Conservation (phyloP, 331 rosid genomes). For the Acacia pycnantha region DNA sequence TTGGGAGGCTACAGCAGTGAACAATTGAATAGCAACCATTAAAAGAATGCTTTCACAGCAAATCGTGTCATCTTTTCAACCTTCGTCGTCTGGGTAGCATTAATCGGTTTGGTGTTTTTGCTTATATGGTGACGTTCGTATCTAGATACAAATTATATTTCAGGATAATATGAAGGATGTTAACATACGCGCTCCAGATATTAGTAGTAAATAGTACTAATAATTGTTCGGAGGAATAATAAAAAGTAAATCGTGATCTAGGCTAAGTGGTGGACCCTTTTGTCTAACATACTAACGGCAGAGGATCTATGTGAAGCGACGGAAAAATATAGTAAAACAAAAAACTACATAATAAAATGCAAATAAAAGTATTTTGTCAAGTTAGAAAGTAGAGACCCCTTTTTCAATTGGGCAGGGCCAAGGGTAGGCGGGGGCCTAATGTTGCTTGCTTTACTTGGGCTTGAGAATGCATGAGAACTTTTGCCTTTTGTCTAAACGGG, state of each 20-base stretch:
- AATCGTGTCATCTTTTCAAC: neutral
- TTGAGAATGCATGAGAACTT: neutral
- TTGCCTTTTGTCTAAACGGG: neutral
- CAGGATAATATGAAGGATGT: neutral
- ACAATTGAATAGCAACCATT: conserved; percentile 34
- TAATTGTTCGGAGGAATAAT: no score
- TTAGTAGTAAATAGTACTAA: no score
- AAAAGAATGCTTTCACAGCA: conserved; percentile 34
- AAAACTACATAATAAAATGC: neutral
- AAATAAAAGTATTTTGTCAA: no score
- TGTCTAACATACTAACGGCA: neutral
- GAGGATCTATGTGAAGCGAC: neutral
- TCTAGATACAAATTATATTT: neutral
- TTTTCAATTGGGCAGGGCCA: no score
- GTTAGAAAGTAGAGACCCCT: no score
- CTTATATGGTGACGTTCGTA: neutral
- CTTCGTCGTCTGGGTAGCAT: neutral
- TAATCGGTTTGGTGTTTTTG: neutral
- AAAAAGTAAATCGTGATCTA: neutral
- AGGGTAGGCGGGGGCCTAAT: neutral
- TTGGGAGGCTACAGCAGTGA: conserved; percentile 45
- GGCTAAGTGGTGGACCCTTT: neutral
- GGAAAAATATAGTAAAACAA: neutral
- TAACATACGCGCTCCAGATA: neutral
- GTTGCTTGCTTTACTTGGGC: neutral